Base-by-base conservation (phyloP, 345 rosid genomes). In the Hibiscus trionum region DNA sequence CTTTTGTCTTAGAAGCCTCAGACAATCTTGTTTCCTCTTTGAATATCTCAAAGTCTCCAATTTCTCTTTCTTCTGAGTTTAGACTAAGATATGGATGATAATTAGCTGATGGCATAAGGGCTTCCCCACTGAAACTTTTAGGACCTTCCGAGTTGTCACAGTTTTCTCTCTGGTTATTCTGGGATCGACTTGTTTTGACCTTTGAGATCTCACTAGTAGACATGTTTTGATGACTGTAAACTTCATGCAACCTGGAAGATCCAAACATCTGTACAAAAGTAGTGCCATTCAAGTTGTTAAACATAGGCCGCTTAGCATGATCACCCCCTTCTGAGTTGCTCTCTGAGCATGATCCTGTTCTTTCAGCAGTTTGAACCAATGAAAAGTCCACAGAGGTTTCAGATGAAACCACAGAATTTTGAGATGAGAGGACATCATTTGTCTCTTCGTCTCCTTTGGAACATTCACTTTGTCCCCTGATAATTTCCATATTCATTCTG, bases 321-420 rank as follows among this genome's bases (percentile, higher is more conserved):
- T 76, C 77, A 59, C 71, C 85, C 69, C 35, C 84, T 64, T 71
- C 73, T 16, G 88, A 86, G 69, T 79, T 76, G 80, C 77, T 81
- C 61, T 78, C 85, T 33, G 84, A 84, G 81, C 78, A 78, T 58
- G 81, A 83, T 73, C 77, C 88, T 77, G 75, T 80, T 82, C 85
- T 84, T 66, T 88, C 88, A 69, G 72, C 79, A 59, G 72, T 66
- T 79, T 85, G 81, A 76, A 71, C 74, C 77, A 75, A 64, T 70
- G 85, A 71, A 66, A 75, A 77, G 65, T 80, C 77, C 61, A 64
- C 15, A n/a, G 90, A 82, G 56, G 77, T 77, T 61, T 83, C 91
- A 63, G 82, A 81, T 77, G 95, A 83, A 73, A 80, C 15, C 21
- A 67, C 81, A 15, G 93, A 88, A 75, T 80, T 88, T 67, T 85